A percentile compares a stretch with the other conserved stretches of the same genome.
These are phyloP conservation scores for Candida ipomoeae DNA, from an alignment of 805 yeast genomes.

Conservation along the genomic window DNA sequence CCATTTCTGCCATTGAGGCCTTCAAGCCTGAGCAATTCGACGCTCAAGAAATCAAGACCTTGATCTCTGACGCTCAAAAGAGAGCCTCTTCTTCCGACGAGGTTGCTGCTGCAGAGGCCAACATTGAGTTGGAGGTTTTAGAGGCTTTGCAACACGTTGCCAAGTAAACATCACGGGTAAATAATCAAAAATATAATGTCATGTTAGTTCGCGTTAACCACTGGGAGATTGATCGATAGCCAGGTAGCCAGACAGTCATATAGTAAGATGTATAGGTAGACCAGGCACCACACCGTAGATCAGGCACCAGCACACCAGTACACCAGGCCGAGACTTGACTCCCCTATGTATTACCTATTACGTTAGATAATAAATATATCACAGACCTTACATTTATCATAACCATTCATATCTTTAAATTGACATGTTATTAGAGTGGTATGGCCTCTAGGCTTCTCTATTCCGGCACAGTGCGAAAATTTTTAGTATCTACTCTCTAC, in stretches of 20 bases:
- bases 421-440: no score
- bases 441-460: background rate
- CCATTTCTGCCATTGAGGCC: conserved; percentile 93
- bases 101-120: conserved; percentile 88
- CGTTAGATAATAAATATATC: no score
- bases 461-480: conserved; percentile 14
- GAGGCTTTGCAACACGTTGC: conserved; percentile 88
- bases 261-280: background rate
- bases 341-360: no score
- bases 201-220: background rate
- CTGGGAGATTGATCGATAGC: no score
- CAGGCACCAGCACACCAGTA: no score
- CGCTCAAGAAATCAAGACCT: conserved; percentile 68
- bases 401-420: no score
- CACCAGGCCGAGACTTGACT: no score
- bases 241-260: no score
- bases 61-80: conserved; percentile 92
- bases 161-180: conserved; percentile 39
- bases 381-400: no score
- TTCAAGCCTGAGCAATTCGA: conserved; percentile 86
- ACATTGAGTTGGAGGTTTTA: conserved; percentile 91
- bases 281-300: background rate
- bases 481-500: conserved; percentile 5
- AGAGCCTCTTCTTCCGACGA: conserved; percentile 81
- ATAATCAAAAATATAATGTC: conserved; percentile 1